These are phyloP conservation scores for Golubevia pallescens DNA, from an alignment of 1,284 basidiomycete genomes.

Conservation along the genomic window DNA sequence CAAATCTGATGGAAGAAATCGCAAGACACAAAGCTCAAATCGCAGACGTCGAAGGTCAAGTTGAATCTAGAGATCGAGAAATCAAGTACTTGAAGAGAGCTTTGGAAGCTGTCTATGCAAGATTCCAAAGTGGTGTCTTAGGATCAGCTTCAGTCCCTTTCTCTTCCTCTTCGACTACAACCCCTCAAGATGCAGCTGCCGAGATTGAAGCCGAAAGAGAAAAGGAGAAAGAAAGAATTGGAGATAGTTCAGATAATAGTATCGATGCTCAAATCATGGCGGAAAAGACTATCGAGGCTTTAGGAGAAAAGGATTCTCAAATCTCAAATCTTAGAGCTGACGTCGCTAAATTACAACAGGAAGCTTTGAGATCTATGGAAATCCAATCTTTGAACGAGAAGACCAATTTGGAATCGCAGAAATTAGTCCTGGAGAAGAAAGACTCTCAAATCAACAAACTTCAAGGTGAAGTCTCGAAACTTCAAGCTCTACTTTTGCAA, in stretches of 20 bases:
- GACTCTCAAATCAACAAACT: conserved; percentile 26
- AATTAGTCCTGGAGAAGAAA: conserved; percentile 15
- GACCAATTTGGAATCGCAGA: conserved; percentile 4
- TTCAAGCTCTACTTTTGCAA: conserved; percentile 31
- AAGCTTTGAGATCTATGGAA: conserved; percentile 24
- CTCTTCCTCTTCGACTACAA: too few relatives aligned
- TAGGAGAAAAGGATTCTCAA: conserved; percentile 76
- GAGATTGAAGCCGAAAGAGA: too few relatives aligned
- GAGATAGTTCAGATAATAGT: not conserved
- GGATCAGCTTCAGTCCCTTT: too few relatives aligned
- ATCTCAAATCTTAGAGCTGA: conserved; percentile 69
- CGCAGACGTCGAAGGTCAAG: conserved; percentile 69
- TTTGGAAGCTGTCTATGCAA: conserved; percentile 80
- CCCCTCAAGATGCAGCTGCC: too few relatives aligned
- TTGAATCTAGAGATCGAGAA: conserved; percentile 75
- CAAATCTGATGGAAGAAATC: conserved; percentile 78
- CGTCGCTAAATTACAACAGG: conserved; percentile 41
- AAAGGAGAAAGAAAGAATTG: too few relatives aligned
- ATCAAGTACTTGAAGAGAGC: conserved; percentile 79
- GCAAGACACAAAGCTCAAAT: conserved; percentile 74
- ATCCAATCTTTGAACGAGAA: conserved; percentile 13
- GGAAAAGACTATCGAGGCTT: conserved; percentile 73
- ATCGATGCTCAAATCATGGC: conserved; percentile 76
- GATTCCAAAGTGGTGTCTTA: conserved; percentile 67
- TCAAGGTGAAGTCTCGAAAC: conserved; percentile 22